phyloP scores from a whole-genome alignment of 1,284 basidiomycete species.

The Boletus semigastroideus region DNA sequence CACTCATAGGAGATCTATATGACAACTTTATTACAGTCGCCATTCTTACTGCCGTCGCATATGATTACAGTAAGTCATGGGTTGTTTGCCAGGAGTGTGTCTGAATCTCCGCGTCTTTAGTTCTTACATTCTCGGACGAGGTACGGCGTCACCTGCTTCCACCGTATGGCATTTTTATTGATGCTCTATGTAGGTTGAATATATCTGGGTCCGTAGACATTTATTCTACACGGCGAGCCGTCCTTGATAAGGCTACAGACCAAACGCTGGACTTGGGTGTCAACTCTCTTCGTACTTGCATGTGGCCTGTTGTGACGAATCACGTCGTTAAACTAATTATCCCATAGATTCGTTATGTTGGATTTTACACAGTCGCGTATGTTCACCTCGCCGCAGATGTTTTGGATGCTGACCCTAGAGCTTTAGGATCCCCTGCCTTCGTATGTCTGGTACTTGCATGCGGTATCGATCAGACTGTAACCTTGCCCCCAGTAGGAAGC shows the following conservation, averaged over 20 bases:
- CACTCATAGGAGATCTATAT: background rate
- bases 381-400: background rate
- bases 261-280: slow-evolving; percentile 1
- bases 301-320: background rate
- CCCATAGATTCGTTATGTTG: slow-evolving; percentile 1
- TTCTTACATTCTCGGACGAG: background rate
- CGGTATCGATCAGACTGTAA: background rate
- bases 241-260: background rate
- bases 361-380: background rate
- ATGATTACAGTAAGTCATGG: slow-evolving; percentile 3
- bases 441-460: background rate
- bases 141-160: background rate
- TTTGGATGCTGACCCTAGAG: background rate
- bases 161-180: background rate
- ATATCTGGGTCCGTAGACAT: background rate
- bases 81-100: background rate
- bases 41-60: background rate
- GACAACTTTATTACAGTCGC: background rate
- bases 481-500: background rate
- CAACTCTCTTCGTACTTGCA: slow-evolving; percentile 1
- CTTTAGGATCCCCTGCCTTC: background rate
- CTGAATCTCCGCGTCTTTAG: background rate
- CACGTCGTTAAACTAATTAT: background rate
- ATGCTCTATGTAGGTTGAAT: background rate
- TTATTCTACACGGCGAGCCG: no score